Evolutionary conservation across 2,329 filamentous ascomycete species (phyloP), one percentile per base, ranked within the genome.

Genomic region (Colletotrichum sp.): DNA sequence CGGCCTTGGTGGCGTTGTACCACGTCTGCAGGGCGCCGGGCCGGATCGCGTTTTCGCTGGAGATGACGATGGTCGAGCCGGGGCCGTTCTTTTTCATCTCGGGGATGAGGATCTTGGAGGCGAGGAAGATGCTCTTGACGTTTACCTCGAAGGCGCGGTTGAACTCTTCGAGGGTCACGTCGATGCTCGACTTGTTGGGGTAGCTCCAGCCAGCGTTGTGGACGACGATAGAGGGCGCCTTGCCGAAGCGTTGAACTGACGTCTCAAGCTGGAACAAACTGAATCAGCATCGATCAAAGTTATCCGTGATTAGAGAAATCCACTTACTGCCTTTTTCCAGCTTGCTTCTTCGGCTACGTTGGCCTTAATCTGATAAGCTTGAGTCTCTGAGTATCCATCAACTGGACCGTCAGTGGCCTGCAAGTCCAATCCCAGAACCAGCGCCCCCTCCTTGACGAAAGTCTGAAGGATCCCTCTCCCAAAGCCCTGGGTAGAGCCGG

Each of bases 1-100:
- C 72, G 15, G 72, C 72, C 44, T 75, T 75, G 44, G 72, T 70
- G 13, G 72, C 72, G 28, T 75, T 75, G 21, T 75, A 75, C 72
- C 72, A 75, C 5, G 72, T 75, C 72, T 70, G 69, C 18, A 32
- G 1, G 1, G 68, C 64, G 24, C 72, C 64, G 15, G 68, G 67
- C 4, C 72, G 67, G 49, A 66, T 55, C 21, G 64, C 72, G 26
- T 69, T 69, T 34, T 69, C 65, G 26, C 64, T 70, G 62, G 72
- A 69, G 15, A 75, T 62, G 34, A 70, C 49, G 18, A 75, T 52
- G 44, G 65, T 70, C 15, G 64, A 75, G 21, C 72, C 72, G 16
- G 72, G 68, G 0, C 72, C 64, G 44, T 71, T 71, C 68, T 75
- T 69, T 21, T 71, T 66, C 68, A 75, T 71, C 24, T 63, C 32